Evolutionary conservation across 345 rosid species (phyloP).

Genomic region (Stellera chamaejasme): DNA sequence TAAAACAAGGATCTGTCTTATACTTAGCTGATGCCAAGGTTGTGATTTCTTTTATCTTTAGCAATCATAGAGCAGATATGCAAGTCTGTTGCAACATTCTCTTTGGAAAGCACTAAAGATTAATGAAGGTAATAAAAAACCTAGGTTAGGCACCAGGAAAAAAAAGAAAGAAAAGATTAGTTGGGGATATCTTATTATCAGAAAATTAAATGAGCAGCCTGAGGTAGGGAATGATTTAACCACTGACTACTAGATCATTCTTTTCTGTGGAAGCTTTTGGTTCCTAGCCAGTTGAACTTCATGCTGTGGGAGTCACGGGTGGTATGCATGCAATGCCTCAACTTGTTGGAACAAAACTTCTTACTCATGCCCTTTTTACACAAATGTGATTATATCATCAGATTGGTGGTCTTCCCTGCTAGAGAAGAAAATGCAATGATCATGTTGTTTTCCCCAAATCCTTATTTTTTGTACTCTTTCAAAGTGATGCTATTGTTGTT

Average conservation of each 20-base stretch:
- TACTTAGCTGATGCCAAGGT: no score
- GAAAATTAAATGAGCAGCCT: background rate
- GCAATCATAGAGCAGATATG: no score
- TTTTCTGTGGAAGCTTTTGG: slow-evolving; percentile 1
- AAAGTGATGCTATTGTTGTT: background rate
- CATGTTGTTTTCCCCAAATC: background rate
- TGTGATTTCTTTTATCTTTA: no score
- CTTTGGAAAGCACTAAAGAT: no score
- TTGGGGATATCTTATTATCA: slow-evolving; percentile 1
- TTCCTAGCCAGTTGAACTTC: slow-evolving; percentile 2
- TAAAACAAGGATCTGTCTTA: slow-evolving; percentile 1
- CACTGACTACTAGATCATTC: no score
- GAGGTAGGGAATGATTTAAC: background rate
- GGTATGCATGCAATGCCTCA: background rate
- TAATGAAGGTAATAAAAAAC: background rate
- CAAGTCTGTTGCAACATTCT: no score
- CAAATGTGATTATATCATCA: background rate
- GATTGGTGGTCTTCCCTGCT: background rate
- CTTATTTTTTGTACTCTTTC: background rate
- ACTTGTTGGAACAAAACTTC: background rate
- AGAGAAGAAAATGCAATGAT: background rate
- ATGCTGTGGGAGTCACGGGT: background rate
- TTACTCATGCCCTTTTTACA: background rate
- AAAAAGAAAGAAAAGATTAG: slow-evolving; percentile 6
- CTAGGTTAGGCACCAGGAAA: slow-evolving; percentile 6